Evolutionary conservation across 2,329 filamentous ascomycete species (phyloP), one percentile per base, ranked within the genome.

Genomic region (Aspergillus fumigatiaffinis): DNA sequence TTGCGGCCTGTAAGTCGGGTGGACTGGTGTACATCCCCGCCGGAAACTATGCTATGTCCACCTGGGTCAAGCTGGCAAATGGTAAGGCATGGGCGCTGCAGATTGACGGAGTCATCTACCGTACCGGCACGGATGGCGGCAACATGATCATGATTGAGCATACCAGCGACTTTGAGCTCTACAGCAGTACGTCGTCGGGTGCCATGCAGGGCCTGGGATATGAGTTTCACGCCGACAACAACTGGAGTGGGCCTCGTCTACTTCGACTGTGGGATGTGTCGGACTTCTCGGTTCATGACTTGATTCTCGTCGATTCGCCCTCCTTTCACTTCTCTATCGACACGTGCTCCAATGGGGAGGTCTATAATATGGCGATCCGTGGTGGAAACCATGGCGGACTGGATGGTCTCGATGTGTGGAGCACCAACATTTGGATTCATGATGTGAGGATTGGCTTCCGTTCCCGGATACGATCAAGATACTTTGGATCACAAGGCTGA

Each of bases 351-450:
- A 79, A 80, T 62, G 81, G 81, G 12, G 81, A 84, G 65, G 67
- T 82, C 3, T 84, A 83, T 68, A 84, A 84, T 60, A 76, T 84
- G 76, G 79, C 77, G 8, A 80, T 84, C 55, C 78, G 80, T 4
- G 81, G 82, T 48, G 81, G 75, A 3, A 74, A 83, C 55, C 67
- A 71, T 58, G 82, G 82, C 50, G 81, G 80, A 50, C 69, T 85
- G 4, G 83, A 86, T 64, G 84, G 83, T 3, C 76, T 85, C 55
- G 80, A 85, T 64, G 75, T 85, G 3, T 82, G 76, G 72, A 77
- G 78, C 12, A 77, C 68, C 48, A 84, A 85, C 61, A 78, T 85
- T 53, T 83, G 80, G 78, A 73, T 85, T 50, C 83, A 86, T 64
- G 83, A 86, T 66, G 75, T 70, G 55, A 52, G 68, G 61, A 20